Conservation (phyloP, 345 rosid species). For the Kernera saxatilis region DNA sequence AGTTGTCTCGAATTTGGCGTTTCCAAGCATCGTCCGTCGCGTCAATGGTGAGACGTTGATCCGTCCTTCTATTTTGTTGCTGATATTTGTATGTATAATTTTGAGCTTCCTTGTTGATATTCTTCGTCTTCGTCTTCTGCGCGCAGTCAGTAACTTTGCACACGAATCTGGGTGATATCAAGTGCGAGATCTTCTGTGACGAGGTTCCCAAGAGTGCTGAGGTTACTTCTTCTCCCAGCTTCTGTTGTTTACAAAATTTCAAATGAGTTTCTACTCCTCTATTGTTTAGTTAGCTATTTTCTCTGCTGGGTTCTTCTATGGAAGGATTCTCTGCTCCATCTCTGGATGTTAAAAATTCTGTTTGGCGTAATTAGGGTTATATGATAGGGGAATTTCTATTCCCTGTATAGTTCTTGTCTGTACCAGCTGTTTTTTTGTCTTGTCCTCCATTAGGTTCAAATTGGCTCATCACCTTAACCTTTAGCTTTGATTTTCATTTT, state of each 20-base stretch:
- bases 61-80: not conserved
- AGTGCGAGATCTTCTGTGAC: constrained; percentile 95
- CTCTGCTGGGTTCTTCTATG: not conserved
- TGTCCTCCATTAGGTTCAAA: not conserved
- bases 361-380: constrained; percentile 10
- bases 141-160: constrained; percentile 91
- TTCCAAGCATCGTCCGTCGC: not conserved
- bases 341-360: not conserved
- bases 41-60: constrained; percentile 22
- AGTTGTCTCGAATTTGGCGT: not conserved
- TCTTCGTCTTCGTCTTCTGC: not conserved
- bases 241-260: too few species aligned
- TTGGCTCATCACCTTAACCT: not conserved
- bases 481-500: not conserved
- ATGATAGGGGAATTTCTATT: not conserved
- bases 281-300: not conserved
- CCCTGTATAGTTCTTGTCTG: not conserved
- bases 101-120: not conserved
- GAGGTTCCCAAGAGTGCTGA: constrained; percentile 90
- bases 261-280: not conserved
- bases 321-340: not conserved
- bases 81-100: not conserved
- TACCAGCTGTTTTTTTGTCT: not conserved
- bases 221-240: constrained; percentile 35
- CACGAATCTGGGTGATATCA: constrained; percentile 95